A percentile compares a stretch with the other conserved stretches of the same genome.
These are phyloP conservation scores for Tulasnella sp. DNA, from an alignment of 768 basidiomycete genomes.

Conservation along the genomic window DNA sequence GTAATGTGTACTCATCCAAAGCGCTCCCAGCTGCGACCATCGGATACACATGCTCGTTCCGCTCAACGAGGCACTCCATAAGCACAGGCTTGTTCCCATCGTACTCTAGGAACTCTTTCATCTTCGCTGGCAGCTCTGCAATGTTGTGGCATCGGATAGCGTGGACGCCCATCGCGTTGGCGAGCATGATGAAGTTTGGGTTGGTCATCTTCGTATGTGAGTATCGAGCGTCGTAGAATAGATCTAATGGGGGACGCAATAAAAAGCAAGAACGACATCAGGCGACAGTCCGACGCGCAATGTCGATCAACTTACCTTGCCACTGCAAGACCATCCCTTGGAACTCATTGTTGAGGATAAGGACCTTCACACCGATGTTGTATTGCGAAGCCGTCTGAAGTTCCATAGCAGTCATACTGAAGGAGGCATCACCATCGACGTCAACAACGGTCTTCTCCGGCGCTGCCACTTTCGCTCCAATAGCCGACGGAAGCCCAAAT, in stretches of 20 bases:
- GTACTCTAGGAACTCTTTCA: constrained; percentile 98
- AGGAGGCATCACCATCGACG: constrained; percentile 95
- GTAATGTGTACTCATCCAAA: constrained; percentile 80
- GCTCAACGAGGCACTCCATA: constrained; percentile 81
- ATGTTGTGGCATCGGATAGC: constrained; percentile 62
- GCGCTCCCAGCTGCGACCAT: constrained; percentile 94
- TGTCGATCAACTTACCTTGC: constrained; percentile 55
- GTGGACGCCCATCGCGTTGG: constrained; percentile 85
- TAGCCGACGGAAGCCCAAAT: constrained; percentile 86
- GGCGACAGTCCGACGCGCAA: background rate
- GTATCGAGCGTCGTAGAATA: constrained; percentile 95
- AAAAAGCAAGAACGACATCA: background rate
- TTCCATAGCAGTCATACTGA: constrained; percentile 99
- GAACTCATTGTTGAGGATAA: constrained; percentile 92
- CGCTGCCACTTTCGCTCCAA: constrained; percentile 94
- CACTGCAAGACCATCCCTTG: constrained; percentile 99
- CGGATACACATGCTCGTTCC: constrained; percentile 80
- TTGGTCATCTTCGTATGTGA: constrained; percentile 94
- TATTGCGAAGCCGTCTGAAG: constrained; percentile 86
- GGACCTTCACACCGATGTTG: constrained; percentile 88
- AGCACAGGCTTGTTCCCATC: constrained; percentile 76
- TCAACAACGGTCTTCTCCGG: constrained; percentile 91
- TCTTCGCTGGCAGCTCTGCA: constrained; percentile 80
- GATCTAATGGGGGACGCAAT: constrained; percentile 36
- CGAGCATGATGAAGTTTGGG: constrained; percentile 87